Conservation (phyloP, 805 yeast species). For the Pichia thaimueangensis region DNA sequence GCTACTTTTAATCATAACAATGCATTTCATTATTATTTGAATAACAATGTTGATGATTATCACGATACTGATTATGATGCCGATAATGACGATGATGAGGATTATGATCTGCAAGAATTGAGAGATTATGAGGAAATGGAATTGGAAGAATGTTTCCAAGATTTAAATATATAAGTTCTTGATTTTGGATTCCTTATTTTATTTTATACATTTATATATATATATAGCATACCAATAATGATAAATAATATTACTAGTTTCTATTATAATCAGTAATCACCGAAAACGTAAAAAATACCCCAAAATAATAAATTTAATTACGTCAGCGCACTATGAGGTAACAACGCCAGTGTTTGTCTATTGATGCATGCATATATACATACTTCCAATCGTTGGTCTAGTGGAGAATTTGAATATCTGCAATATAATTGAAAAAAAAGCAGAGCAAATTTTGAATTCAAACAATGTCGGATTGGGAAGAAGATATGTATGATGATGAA, state of each 20-base stretch:
- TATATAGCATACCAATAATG: no score
- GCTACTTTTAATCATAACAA: constrained; percentile 16
- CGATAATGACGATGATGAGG: constrained; percentile 15
- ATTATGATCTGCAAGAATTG: constrained; percentile 1
- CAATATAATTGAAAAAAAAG: neutral
- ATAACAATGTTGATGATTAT: constrained; percentile 17
- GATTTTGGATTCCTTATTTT: no score
- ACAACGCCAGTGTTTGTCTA: no score
- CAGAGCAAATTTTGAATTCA: no score
- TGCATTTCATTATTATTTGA: constrained; percentile 13
- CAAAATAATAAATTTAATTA: no score
- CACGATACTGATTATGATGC: constrained; percentile 27
- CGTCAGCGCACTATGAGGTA: no score
- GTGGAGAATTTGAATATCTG: no score
- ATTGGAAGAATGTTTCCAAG: constrained; percentile 26
- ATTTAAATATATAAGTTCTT: constrained; percentile 16
- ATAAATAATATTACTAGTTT: no score
- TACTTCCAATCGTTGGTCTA: no score
- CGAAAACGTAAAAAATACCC: no score
- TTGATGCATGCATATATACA: neutral
- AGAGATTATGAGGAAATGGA: constrained; percentile 17
- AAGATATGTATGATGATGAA: constrained; percentile 31
- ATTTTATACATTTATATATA: no score
- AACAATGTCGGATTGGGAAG: constrained; percentile 35
- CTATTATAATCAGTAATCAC: constrained; percentile 9